Evolutionary conservation across 1,284 basidiomycete species (phyloP).

Genomic region (Flammula alnicola): DNA sequence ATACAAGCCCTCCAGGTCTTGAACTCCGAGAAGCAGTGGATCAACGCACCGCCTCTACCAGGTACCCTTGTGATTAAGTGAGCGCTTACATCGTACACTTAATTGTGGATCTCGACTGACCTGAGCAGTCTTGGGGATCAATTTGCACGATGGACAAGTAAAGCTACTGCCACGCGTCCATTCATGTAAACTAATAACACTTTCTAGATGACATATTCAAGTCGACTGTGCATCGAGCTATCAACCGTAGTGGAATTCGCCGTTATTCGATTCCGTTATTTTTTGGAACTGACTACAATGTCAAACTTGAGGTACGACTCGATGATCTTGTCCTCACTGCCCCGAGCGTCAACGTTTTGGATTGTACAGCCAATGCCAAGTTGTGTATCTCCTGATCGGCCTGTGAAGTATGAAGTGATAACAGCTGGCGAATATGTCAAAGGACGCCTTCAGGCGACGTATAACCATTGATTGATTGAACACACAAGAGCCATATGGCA

Average conservation of each 20-base stretch:
- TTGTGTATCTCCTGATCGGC: slow-evolving; percentile 66
- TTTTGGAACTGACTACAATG: slow-evolving; percentile 70
- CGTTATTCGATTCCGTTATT: slow-evolving; percentile 76
- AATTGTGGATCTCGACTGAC: neutral
- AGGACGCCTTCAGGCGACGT: slow-evolving; percentile 59
- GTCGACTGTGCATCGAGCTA: slow-evolving; percentile 76
- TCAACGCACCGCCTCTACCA: slow-evolving; percentile 64
- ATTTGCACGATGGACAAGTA: slow-evolving; percentile 79
- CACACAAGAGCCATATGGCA: too few species aligned
- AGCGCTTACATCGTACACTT: slow-evolving; percentile 30
- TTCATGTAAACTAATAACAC: slow-evolving; percentile 5
- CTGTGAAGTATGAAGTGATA: slow-evolving; percentile 65
- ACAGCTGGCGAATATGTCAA: slow-evolving; percentile 74
- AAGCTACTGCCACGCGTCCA: too few species aligned
- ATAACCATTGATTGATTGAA: slow-evolving; percentile 33
- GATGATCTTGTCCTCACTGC: neutral
- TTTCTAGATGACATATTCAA: slow-evolving; percentile 75
- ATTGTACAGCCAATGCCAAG: slow-evolving; percentile 62
- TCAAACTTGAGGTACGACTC: slow-evolving; percentile 55
- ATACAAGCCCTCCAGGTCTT: slow-evolving; percentile 74
- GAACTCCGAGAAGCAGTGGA: slow-evolving; percentile 66
- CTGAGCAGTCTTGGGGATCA: slow-evolving; percentile 70
- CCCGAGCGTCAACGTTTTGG: neutral
- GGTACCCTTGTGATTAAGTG: slow-evolving; percentile 76
- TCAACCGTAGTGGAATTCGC: slow-evolving; percentile 63